Percentiles rank a stretch among this genome's conserved stretches.
phyloP scores from a whole-genome alignment of 2,329 filamentous ascomycete species.

The Xylaria sp. region DNA sequence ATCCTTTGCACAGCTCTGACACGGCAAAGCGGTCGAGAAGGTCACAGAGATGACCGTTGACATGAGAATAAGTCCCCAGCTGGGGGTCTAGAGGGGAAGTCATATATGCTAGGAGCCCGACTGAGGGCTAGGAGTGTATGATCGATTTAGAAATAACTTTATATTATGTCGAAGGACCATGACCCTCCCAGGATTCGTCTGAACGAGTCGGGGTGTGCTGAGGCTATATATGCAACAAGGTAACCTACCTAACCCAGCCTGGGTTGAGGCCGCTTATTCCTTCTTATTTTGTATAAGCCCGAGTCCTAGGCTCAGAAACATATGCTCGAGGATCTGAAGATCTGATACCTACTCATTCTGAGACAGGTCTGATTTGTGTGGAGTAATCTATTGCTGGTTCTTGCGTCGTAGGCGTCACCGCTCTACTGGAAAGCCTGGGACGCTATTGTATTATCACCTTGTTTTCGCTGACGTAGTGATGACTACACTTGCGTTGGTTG shows the following conservation, averaged over 20 bases:
- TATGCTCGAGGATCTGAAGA: too few species aligned
- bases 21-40: slow-evolving; percentile 59
- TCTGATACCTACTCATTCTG: too few species aligned
- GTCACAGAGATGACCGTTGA: slow-evolving; percentile 57
- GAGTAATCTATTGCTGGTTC: neutral
- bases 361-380: too few species aligned
- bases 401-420: neutral
- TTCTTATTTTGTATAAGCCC: neutral
- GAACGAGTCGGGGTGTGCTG: neutral
- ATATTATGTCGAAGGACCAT: neutral
- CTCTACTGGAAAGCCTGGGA: neutral
- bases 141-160: neutral
- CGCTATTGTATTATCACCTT: neutral
- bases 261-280: slow-evolving; percentile 4
- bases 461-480: neutral
- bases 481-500: neutral
- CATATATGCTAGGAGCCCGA: slow-evolving; percentile 34
- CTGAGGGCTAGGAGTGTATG: neutral
- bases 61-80: slow-evolving; percentile 54
- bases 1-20: slow-evolving; percentile 64
- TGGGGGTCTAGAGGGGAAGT: slow-evolving; percentile 48
- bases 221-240: neutral
- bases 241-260: neutral
- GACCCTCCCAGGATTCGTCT: too few species aligned
- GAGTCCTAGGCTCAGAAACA: neutral